Base-by-base conservation (phyloP, 1,284 basidiomycete species). In the Apiotrichum gracile region DNA sequence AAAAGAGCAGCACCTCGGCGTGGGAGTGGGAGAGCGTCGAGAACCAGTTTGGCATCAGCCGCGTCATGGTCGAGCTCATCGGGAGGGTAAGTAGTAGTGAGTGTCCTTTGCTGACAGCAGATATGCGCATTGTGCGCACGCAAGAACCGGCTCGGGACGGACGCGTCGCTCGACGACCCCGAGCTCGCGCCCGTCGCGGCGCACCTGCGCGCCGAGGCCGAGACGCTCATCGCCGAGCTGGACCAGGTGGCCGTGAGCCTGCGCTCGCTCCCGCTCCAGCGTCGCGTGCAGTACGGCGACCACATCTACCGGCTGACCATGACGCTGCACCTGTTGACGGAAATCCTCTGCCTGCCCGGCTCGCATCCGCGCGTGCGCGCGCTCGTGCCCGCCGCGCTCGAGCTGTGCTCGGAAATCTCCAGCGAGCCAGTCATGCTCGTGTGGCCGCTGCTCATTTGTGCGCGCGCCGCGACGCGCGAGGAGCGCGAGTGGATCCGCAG, bases 1-100 rank as follows among this genome's bases (percentile, higher is more conserved):
- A 51, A 29, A 14, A 40, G 31, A 50, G 34, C 17, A 44, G 49
- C 16, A 39, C 19, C 41, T 48, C 45, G 5, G 31, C 21, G 12
- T 60, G 47, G 53, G 55, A 61, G 41, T 56, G 55, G 52, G 59
- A 57, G 47, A 52, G 34, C 17, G 49, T 57, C 33, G 61, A 63
- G 51, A 35, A 57, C 40, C 51, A 54, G 44, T 54, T 63, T 38
- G 61, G 61, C 14, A 50, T 61, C 9, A 55, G 54, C 9, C 34
- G 59, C 7, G 47, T 34, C 4, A 61, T 61, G 56, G 33, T 56
- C 25, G 61, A 63, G 34, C 24, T 63, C 29, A 31, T 63, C 14
- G 57, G 54, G 26, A 39, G 55, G 35, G 59, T 63, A 26, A 51
- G 58, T 51, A 16, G 2, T 5, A 2, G 12, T 22, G 17, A 6